Base-by-base conservation (phyloP, 768 basidiomycete genomes). In the Hirschioporus abietinus region DNA sequence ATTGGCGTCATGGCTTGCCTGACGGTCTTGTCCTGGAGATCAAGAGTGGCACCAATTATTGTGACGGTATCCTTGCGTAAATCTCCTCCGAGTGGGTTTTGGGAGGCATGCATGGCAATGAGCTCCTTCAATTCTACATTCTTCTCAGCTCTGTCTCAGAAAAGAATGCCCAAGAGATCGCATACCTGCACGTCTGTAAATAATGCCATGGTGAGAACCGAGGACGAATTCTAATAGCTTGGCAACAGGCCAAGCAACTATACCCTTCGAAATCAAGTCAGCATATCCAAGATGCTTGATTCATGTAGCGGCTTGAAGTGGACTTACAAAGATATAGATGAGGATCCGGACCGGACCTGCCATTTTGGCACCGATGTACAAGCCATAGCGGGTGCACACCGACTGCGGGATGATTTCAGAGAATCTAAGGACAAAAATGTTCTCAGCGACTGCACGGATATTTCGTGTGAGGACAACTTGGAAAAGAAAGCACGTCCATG, bases 381-480 rank as follows among this genome's bases (percentile, higher is more conserved):
- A 83, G 24, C 95, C 95, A 79, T 94, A 90, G 42, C 94, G 90
- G 24, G 92, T 92, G 76, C 92, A 96, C n/a, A 96, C 80, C 1
- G 92, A 92, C 73, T 96, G 94, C 0, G 94, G 94, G 68, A 96
- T 95, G 69, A 96, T 93, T 78, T 96, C 93, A 26, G 93, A 80
- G 74, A 95, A 96, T 67, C 93, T 95, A 30, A 30, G 8, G 30
- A 71, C 42, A 66, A 57, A 58, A 62, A 60, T 20, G 60, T 65
- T 26, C n/a, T 18, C n/a, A 58, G 35, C 60, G 20, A 17, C 60
- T 24, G 6, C n/a, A n/a, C n/a, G 30, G 30, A 30, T 3, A 8
- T 30, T 30, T 30, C 8, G 30, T 30, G n/a, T n/a, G n/a, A n/a
- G n/a, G n/a, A n/a, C n/a, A n/a, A n/a, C n/a, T n/a, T n/a, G n/a